These are phyloP conservation scores for Telfairia occidentalis DNA, from an alignment of 331 rosid genomes.

Conservation along the genomic window DNA sequence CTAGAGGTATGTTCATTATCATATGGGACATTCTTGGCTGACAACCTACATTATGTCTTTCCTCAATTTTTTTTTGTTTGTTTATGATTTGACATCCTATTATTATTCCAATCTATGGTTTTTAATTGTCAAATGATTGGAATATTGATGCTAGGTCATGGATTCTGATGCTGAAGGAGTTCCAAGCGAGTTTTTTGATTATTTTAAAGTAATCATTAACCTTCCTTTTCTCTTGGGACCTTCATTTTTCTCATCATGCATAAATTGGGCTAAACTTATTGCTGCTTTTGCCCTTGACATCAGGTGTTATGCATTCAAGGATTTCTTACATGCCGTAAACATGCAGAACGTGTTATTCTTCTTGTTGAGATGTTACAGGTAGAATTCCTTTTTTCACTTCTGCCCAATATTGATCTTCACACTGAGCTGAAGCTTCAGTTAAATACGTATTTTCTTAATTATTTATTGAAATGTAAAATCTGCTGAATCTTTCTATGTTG, in stretches of 20 bases:
- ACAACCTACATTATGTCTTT: background rate
- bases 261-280: background rate
- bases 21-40: background rate
- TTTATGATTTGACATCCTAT: background rate
- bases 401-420: background rate
- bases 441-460: background rate
- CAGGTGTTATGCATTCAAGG: slow-evolving; percentile 99
- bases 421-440: background rate
- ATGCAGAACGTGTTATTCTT: slow-evolving; percentile 92
- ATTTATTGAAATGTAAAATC: background rate
- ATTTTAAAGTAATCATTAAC: slow-evolving; percentile 59
- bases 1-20: slow-evolving; percentile 60
- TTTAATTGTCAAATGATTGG: slow-evolving; percentile 3
- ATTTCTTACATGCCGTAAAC: slow-evolving; percentile 97
- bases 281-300: slow-evolving; percentile 17
- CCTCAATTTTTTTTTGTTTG: background rate
- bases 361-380: slow-evolving; percentile 99
- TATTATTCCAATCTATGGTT: slow-evolving; percentile 4
- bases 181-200: slow-evolving; percentile 97
- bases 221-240: background rate
- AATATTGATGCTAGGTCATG: slow-evolving; percentile 66
- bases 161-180: slow-evolving; percentile 97
- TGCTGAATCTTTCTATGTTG: background rate
- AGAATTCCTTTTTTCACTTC: slow-evolving; percentile 8
- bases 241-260: background rate